Conservation (phyloP, 208 protist species). For the Acanthamoeba healyi region DNA sequence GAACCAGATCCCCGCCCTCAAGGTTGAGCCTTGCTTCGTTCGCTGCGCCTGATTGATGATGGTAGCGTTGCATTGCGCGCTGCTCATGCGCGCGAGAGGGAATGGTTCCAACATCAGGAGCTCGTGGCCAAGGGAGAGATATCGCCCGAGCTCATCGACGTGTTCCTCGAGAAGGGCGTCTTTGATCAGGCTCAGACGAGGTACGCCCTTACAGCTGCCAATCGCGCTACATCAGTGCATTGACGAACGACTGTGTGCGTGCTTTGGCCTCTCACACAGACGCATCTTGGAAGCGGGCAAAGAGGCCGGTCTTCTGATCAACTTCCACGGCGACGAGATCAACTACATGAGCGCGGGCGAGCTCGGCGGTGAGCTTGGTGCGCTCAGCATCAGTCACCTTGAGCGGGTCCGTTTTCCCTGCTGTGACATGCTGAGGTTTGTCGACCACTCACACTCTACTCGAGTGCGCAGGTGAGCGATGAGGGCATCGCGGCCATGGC, state of each 20-base stretch:
- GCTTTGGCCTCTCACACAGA: neutral
- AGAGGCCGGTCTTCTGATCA: slow-evolving; percentile 86
- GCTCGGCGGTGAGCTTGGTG: slow-evolving; percentile 89
- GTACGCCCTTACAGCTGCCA: no score
- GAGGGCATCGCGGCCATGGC: slow-evolving; percentile 92
- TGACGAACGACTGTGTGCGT: slow-evolving; percentile 77
- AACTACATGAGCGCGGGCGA: slow-evolving; percentile 87
- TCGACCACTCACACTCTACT: no score
- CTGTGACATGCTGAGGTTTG: neutral
- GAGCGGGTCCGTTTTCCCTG: slow-evolving; percentile 86
- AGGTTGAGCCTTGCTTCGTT: no score
- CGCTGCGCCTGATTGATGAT: no score
- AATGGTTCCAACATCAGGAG: neutral
- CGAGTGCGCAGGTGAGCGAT: slow-evolving; percentile 74
- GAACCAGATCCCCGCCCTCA: slow-evolving; percentile 88
- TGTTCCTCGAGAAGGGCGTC: slow-evolving; percentile 91
- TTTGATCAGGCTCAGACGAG: slow-evolving; percentile 84
- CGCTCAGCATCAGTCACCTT: slow-evolving; percentile 90
- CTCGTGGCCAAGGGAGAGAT: slow-evolving; percentile 81
- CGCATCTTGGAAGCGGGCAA: slow-evolving; percentile 90
- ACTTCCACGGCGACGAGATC: slow-evolving; percentile 94
- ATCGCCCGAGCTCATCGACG: slow-evolving; percentile 89
- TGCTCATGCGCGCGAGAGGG: neutral
- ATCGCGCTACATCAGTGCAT: no score
- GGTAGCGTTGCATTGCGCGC: neutral